These are phyloP conservation scores for Pythium volutum DNA, from an alignment of 352 stramenopile genomes.

Conservation along the genomic window DNA sequence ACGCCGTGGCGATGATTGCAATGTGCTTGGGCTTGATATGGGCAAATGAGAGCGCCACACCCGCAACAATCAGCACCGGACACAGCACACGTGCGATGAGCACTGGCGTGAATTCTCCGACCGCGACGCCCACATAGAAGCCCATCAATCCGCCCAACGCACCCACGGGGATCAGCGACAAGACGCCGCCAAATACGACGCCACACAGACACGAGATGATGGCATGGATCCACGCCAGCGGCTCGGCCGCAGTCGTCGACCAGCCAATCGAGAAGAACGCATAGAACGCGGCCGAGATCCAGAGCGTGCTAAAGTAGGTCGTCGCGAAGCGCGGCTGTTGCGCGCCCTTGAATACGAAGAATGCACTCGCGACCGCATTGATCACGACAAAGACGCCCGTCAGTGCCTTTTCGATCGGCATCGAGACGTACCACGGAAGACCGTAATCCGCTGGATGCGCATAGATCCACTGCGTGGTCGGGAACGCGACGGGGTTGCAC, in stretches of 20 bases:
- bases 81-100: constrained; percentile 58
- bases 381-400: constrained; percentile 51
- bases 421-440: constrained; percentile 76
- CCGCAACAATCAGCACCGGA: constrained; percentile 36
- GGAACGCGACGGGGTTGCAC: constrained; percentile 90
- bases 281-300: constrained; percentile 66
- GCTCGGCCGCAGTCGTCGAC: constrained; percentile 23
- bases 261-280: constrained; percentile 52
- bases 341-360: constrained; percentile 57
- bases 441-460: constrained; percentile 82
- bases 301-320: constrained; percentile 54
- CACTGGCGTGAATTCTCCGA: constrained; percentile 68
- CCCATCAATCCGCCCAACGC: constrained; percentile 65
- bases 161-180: constrained; percentile 52
- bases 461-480: constrained; percentile 91
- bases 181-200: constrained; percentile 65
- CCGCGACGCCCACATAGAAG: constrained; percentile 55
- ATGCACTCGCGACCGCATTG: constrained; percentile 49
- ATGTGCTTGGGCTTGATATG: constrained; percentile 53
- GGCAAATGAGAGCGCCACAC: constrained; percentile 41
- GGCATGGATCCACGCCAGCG: constrained; percentile 66
- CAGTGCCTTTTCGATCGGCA: constrained; percentile 48
- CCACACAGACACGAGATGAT: constrained; percentile 67
- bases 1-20: constrained; percentile 62
- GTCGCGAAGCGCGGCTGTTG: constrained; percentile 51